Conservation (phyloP, 331 rosid genomes). For the Prunus yedoensis region DNA sequence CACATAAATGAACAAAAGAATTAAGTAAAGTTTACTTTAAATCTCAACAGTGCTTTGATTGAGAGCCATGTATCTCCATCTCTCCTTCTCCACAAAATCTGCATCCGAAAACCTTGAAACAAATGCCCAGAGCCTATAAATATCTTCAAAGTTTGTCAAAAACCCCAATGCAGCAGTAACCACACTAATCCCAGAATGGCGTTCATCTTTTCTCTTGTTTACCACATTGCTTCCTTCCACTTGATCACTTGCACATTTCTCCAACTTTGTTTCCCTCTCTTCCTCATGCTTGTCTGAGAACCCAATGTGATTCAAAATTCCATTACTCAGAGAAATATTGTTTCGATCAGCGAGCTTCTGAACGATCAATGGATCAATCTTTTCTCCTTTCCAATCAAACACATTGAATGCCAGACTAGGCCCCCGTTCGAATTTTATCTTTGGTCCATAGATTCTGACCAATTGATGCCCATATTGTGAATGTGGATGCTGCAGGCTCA, state of each 20-base stretch:
- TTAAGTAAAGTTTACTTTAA: conserved; percentile 22
- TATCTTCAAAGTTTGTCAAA: conserved; percentile 76
- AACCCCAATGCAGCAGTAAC: conserved; percentile 59
- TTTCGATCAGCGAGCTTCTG: conserved; percentile 83
- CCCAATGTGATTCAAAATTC: conserved; percentile 41
- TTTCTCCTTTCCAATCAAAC: conserved; percentile 95
- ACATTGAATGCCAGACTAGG: conserved; percentile 71
- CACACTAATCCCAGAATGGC: conserved; percentile 35
- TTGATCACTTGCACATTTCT: conserved; percentile 26
- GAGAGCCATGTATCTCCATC: conserved; percentile 85
- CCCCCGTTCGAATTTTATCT: conserved; percentile 56
- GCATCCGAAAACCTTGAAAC: conserved; percentile 77
- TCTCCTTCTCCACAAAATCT: conserved; percentile 85
- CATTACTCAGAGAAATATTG: conserved; percentile 55
- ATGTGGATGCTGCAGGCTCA: conserved; percentile 69
- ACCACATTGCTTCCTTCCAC: conserved; percentile 11
- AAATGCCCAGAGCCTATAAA: conserved; percentile 70
- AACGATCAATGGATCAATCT: conserved; percentile 59
- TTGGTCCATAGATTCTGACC: conserved; percentile 74
- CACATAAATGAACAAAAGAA: conserved; percentile 17
- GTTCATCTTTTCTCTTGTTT: conserved; percentile 12
- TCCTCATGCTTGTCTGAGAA: conserved; percentile 45
- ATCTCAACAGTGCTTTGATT: conserved; percentile 70
- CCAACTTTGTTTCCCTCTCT: conserved; percentile 39
- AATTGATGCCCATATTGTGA: conserved; percentile 43